Conservation (phyloP, 1,139 yeast species). For the Taphrina wiesneri region DNA sequence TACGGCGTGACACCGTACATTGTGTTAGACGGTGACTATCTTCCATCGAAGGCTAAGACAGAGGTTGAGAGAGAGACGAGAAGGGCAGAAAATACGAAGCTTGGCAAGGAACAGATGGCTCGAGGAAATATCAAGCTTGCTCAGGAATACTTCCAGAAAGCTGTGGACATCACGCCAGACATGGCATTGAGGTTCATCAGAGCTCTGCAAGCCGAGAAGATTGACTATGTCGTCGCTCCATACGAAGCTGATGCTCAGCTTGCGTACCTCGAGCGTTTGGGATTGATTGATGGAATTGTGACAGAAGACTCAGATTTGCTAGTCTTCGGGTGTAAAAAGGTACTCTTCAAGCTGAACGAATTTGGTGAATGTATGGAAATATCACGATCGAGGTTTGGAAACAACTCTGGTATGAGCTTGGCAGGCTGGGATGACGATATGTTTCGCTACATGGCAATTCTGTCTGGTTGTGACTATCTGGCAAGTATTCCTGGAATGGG, state of each 20-base stretch:
- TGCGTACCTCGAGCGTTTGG: conserved; percentile 79
- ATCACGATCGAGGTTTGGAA: conserved; percentile 48
- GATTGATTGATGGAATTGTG: conserved; percentile 78
- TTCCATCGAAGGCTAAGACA: conserved; percentile 77
- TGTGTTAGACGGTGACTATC: conserved; percentile 89
- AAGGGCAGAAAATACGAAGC: conserved; percentile 59
- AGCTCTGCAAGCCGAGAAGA: conserved; percentile 59
- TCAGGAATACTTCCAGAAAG: conserved; percentile 67
- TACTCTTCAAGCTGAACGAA: conserved; percentile 80
- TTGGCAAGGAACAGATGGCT: conserved; percentile 55
- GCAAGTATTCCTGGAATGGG: conserved; percentile 84
- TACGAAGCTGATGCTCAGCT: conserved; percentile 98
- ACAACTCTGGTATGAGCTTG: conserved; percentile 52
- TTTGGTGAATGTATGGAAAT: conserved; percentile 75
- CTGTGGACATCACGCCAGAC: conserved; percentile 83
- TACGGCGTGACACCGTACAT: conserved; percentile 79
- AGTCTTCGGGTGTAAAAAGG: conserved; percentile 75
- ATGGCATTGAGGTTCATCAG: conserved; percentile 88
- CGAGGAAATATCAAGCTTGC: conserved; percentile 64
- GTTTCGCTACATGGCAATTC: conserved; percentile 73
- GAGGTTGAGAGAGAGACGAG: conserved; percentile 61
- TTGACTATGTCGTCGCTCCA: conserved; percentile 88
- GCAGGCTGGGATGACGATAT: conserved; percentile 57
- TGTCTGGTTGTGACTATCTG: conserved; percentile 95
- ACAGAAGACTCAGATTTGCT: conserved; percentile 94